A percentile compares a stretch with the other conserved stretches of the same genome.
These are phyloP conservation scores for Chamaenerion angustifolium DNA, from an alignment of 345 rosid species.

Conservation along the genomic window DNA sequence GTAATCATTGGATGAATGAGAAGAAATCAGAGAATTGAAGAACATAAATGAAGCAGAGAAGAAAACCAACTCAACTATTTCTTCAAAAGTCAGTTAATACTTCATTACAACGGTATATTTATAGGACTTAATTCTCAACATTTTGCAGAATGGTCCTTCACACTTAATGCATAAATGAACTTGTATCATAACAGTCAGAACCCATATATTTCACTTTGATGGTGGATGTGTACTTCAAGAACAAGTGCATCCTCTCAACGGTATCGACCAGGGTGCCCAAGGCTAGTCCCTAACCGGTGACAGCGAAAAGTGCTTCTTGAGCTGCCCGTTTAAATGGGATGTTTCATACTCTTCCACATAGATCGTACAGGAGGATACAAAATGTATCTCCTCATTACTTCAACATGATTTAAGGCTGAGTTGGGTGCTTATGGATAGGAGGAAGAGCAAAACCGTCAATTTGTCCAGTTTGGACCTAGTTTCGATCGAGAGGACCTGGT, in stretches of 20 bases:
- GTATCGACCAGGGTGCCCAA: slow-evolving; percentile 13
- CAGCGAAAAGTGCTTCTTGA: slow-evolving; percentile 10
- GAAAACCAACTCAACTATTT: no score
- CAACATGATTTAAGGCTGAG: slow-evolving; percentile 14
- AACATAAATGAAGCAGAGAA: no score
- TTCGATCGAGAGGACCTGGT: slow-evolving; percentile 14
- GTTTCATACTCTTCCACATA: background rate
- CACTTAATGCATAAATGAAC: no score
- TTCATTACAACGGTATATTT: no score
- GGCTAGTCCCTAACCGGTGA: slow-evolving; percentile 2
- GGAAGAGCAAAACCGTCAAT: slow-evolving; percentile 19
- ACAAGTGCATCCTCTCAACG: slow-evolving; percentile 16
- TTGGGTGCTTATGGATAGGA: slow-evolving; percentile 27
- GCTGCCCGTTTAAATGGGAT: slow-evolving; percentile 14
- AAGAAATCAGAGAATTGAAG: no score
- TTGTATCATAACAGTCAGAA: no score
- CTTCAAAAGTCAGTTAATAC: no score
- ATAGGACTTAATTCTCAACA: no score
- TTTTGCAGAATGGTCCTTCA: no score
- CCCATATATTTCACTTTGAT: slow-evolving; percentile 17
- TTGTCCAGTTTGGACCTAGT: slow-evolving; percentile 22
- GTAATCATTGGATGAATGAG: no score
- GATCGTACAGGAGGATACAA: background rate
- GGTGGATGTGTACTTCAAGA: slow-evolving; percentile 18
- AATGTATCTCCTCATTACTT: slow-evolving; percentile 5